Conservation (phyloP, 2,329 filamentous ascomycete genomes). For the Diaporthe sp. region DNA sequence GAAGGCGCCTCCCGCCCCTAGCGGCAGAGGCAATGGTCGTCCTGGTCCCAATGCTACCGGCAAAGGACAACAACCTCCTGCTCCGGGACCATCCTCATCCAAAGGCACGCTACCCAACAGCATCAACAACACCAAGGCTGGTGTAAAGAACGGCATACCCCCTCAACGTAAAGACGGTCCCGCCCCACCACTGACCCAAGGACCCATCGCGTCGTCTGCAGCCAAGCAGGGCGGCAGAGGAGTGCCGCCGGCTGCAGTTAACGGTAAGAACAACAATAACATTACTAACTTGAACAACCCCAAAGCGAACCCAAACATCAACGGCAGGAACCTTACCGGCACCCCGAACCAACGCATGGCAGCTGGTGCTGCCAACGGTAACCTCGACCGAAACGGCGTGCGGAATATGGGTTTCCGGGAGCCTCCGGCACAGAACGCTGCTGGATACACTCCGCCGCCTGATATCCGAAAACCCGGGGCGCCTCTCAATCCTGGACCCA, state of each 20-base stretch:
- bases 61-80: not conserved
- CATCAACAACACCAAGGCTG: not conserved
- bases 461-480: not conserved
- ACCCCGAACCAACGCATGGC: not conserved
- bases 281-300: slow-evolving; percentile 9
- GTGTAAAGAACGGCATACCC: slow-evolving; percentile 1
- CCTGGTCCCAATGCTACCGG: slow-evolving; percentile 3
- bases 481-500: not conserved
- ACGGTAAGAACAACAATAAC: not conserved
- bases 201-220: not conserved
- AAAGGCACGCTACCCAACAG: not conserved
- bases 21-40: slow-evolving; percentile 18
- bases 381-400: not conserved
- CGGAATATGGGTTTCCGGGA: slow-evolving; percentile 20
- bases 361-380: slow-evolving; percentile 3
- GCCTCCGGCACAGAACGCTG: not conserved
- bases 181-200: not conserved
- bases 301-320: not conserved
- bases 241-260: not conserved
- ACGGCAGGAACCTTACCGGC: not conserved
- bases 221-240: not conserved
- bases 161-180: slow-evolving; percentile 8
- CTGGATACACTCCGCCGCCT: slow-evolving; percentile 4
- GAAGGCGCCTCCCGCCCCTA: not conserved
- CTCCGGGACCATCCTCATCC: not conserved